Evolutionary conservation across 2,329 filamentous ascomycete genomes (phyloP), one percentile per base, ranked within the genome.

Genomic region (Ascosphaera apis): DNA sequence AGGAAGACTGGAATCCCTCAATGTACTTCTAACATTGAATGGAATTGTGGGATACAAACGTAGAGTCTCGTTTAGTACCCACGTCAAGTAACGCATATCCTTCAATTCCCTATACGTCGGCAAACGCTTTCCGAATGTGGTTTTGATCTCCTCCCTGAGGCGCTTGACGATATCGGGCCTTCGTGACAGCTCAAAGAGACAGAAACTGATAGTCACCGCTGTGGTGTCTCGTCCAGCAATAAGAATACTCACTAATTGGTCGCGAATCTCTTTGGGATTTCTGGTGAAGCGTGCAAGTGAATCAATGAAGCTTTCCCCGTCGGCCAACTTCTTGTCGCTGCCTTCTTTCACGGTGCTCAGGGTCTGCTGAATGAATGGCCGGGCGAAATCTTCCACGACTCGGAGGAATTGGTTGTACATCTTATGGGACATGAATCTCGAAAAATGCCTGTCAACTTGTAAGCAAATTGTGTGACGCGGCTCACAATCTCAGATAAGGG

Each of bases 141-240:
- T 51, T 17, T 73, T 52, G 47, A 92, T 82, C 53, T 92, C 82
- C 16, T 60, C 54, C 16, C 83, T 72, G 36, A 93, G 63, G 50
- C 72, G 78, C 36, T 60, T 52, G 3, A 82, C 67, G 2, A 70
- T 64, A 2, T 69, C 58, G 0, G 82, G 81, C 44, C 80, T 65
- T 12, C 72, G 69, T 27, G 74, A 68, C 2, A 93, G 65, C 53
- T 92, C 81, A 53, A 88, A 91, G 40, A 92, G 63, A 25, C 69
- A 64, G 76, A 82, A 92, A 0, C 73, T 77, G 0, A 93, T 64
- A 0, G 79, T 82, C 12, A 66, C 69, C 19, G 83, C 83, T 0
- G 84, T 93, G 11, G 84, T 92, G 53, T 93, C 84, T 15, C 58
- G 53, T 11, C 81, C 83, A 1, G 84, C 84, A 12, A 93, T 67